These are phyloP conservation scores for Copromyces sp. DNA, from an alignment of 495 filamentous ascomycete species.

Conservation along the genomic window DNA sequence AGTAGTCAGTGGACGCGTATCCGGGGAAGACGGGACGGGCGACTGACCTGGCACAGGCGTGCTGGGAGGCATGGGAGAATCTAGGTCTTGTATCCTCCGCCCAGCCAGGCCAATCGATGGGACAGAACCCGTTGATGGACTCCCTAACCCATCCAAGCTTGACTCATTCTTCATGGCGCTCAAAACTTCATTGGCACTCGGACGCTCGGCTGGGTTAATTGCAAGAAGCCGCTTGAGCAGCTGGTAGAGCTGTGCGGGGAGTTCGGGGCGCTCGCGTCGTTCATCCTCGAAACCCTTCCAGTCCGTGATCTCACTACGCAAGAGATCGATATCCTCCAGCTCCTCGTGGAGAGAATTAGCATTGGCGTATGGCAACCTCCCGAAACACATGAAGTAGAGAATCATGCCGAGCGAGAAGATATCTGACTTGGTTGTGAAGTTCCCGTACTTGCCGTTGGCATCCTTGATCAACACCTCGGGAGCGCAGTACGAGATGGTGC, in stretches of 20 bases:
- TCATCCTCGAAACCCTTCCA: conserved; percentile 83
- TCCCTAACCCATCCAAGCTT: conserved; percentile 27
- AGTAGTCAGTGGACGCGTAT: neutral
- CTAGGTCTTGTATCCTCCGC: conserved; percentile 46
- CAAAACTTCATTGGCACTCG: conserved; percentile 82
- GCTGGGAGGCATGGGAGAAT: conserved; percentile 39
- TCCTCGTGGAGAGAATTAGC: conserved; percentile 85
- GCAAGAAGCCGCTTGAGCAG: conserved; percentile 73
- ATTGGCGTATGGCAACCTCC: conserved; percentile 70
- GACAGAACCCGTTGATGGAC: conserved; percentile 21
- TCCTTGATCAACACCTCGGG: conserved; percentile 79
- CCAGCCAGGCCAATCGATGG: conserved; percentile 32
- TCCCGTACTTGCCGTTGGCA: conserved; percentile 62
- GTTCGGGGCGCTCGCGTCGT: conserved; percentile 59
- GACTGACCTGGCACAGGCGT: conserved; percentile 34
- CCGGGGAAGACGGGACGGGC: neutral
- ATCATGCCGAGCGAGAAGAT: conserved; percentile 98
- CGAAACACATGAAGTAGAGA: conserved; percentile 94
- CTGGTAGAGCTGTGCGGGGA: conserved; percentile 78
- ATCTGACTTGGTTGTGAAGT: conserved; percentile 93
- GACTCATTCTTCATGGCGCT: conserved; percentile 63
- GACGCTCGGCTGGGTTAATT: conserved; percentile 64
- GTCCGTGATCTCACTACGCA: conserved; percentile 74
- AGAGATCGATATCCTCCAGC: conserved; percentile 79
- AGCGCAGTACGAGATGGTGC: conserved; percentile 95